Evolutionary conservation across 2,329 filamentous ascomycete genomes (phyloP), one percentile per base, ranked within the genome.

Genomic region (Penicillium sp.): DNA sequence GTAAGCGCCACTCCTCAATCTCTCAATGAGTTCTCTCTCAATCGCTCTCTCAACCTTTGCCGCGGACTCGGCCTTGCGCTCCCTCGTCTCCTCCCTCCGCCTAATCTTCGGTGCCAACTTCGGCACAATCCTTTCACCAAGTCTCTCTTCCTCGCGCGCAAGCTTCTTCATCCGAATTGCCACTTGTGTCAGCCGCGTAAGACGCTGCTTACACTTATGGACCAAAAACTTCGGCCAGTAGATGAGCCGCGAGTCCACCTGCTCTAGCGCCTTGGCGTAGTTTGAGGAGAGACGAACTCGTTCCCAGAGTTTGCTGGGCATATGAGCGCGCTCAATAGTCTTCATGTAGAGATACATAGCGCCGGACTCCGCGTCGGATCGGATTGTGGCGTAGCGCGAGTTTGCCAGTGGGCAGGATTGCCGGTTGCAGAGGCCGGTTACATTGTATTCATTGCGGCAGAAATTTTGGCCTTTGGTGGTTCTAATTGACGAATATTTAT

Each of bases 261-360:
- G 91, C 69, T 91, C 86, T 29, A 99, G 86, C 0, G 95, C 95
- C 75, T 93, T 91, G 66, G 89, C 87, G 79, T 98, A 98, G 83
- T 98, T 97, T 71, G 88, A 87, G 30, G 92, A 92, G 38, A 99
- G 84, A 74, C 93, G 91, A 75, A 97, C 92, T 69, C 90, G 89
- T 81, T 98, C 93, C 95, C 95, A 99, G 82, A 94, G 88, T 79
- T 96, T 96, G 62, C 88, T 90, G 1, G 94, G 95, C 79, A 94
- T 86, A 78, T 93, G 94, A 13, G 90, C 85, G 65, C 95, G 91
- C 82, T 97, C 93, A 69, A 93, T 87, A 5, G 92, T 95, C 83
- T 97, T 98, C 85, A 97, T 96, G 85, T 96, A 98, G 61, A 98
- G 89, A 81, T 97, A 98, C 66, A 98, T 85, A 8, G 88, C 88